Percentiles rank a stretch among this genome's conserved stretches.
These are phyloP conservation scores for Hypoxylon lienhwacheense DNA, from an alignment of 495 filamentous ascomycete species.

Conservation along the genomic window DNA sequence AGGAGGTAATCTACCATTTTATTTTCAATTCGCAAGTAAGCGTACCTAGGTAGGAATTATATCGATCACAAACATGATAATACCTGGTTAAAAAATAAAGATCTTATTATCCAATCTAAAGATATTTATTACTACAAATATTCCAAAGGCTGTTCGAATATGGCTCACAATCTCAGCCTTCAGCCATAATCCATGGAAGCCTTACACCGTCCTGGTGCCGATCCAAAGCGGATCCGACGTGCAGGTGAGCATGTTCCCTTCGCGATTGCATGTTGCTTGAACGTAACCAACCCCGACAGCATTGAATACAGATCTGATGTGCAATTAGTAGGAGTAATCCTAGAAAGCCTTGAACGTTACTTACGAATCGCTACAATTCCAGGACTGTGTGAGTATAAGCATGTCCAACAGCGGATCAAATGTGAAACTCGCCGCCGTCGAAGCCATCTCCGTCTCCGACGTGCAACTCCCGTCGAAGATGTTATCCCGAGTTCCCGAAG, in stretches of 20 bases:
- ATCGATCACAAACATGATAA: no score
- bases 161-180: no score
- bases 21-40: no score
- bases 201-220: slow-evolving; percentile 38
- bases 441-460: slow-evolving; percentile 1
- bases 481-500: slow-evolving; percentile 20
- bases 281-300: slow-evolving; percentile 39
- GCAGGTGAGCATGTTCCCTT: slow-evolving; percentile 41
- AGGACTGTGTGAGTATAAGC: slow-evolving; percentile 39
- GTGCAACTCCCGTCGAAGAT: slow-evolving; percentile 35
- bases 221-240: slow-evolving; percentile 43
- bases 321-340: slow-evolving; percentile 1
- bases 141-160: no score
- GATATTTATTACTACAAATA: no score
- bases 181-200: no score
- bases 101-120: no score
- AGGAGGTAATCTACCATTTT: no score
- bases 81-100: no score
- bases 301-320: slow-evolving; percentile 29
- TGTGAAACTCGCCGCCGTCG: slow-evolving; percentile 31
- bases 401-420: slow-evolving; percentile 42
- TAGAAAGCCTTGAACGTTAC: slow-evolving; percentile 2
- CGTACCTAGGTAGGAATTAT: no score
- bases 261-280: slow-evolving; percentile 41
- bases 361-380: slow-evolving; percentile 42